These are phyloP conservation scores for Fomitiporia mediterranea DNA, from an alignment of 1,284 basidiomycete genomes.

Conservation along the genomic window DNA sequence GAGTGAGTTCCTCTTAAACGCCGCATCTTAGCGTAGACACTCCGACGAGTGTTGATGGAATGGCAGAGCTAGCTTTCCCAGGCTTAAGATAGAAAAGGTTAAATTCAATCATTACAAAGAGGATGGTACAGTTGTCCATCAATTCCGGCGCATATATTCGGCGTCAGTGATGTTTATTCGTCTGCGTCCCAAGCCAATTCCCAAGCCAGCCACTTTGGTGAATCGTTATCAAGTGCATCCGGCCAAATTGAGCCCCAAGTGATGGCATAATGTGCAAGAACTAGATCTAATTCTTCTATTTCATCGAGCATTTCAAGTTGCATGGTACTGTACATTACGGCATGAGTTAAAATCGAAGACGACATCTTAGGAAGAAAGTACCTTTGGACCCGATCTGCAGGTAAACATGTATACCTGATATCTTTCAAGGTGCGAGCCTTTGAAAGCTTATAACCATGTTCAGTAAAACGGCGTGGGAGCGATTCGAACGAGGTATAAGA, in stretches of 20 bases:
- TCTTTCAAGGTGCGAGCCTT: slow-evolving; percentile 63
- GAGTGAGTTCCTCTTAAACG: background rate
- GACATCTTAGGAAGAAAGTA: slow-evolving; percentile 32
- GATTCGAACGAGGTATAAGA: slow-evolving; percentile 56
- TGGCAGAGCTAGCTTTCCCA: too few species aligned
- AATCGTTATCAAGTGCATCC: background rate
- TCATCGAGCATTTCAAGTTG: slow-evolving; percentile 85
- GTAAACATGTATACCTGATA: slow-evolving; percentile 56
- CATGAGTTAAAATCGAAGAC: too few species aligned
- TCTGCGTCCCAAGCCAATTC: background rate
- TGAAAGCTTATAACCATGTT: slow-evolving; percentile 49
- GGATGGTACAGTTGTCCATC: too few species aligned
- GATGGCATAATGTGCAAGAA: slow-evolving; percentile 83
- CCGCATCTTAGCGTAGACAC: background rate
- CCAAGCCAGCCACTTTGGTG: background rate
- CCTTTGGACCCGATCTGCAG: slow-evolving; percentile 57
- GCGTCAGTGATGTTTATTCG: too few species aligned
- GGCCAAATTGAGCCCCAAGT: slow-evolving; percentile 56
- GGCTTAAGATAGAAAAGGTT: too few species aligned
- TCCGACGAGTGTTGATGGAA: too few species aligned
- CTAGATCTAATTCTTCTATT: slow-evolving; percentile 85
- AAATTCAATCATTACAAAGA: too few species aligned
- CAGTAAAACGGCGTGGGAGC: slow-evolving; percentile 59
- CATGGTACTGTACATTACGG: slow-evolving; percentile 59
- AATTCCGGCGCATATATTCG: too few species aligned